Base-by-base conservation (phyloP, 805 yeast species). In the Candida corydali region DNA sequence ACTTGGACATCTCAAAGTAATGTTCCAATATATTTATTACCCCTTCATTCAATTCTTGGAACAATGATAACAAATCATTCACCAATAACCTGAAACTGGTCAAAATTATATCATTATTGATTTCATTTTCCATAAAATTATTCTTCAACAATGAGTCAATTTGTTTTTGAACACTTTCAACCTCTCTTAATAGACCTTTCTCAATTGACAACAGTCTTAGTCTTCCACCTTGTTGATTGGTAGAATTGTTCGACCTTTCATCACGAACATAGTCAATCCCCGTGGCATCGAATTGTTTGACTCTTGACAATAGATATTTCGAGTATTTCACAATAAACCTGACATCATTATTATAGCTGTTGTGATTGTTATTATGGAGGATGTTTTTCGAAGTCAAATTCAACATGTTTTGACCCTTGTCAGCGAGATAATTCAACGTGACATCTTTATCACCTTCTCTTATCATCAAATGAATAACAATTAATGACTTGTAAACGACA, bases 21-120 rank as follows among this genome's bases (percentile, higher is more conserved):
- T 91, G 94, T 59, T 93, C 98, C 44, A 93, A 73, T 29, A 93
- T 64, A 50, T 93, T 93, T 49, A 93, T 89, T 17, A 93, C 95
- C 26, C 98, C 98, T 61, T 93, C 98, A 61, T 93, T 93, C 47
- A 93, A 67, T 32, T 86, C 82, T 61, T 91, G 96, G 62, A 86
- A 94, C 26, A 93, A 65, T 1, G 89, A 77, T 46, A 93, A 70
- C 43, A 91, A 69, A 57, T 93, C 98, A 49, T 84, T 85, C n/a
- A 91, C 95, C 32, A 93, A 71, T 62, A 91, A 71, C 40, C 95
- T 70, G 65, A 91, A 93, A 20, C 91, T 84, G 27, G 91, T 83
- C 44, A 91, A 67, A 16, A 87, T 62, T 32, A 93, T 74, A 52
- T 93, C 97, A 59, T 88, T 88, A 46, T 79, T 81, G 34, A 88